Conservation (phyloP, 2,329 filamentous ascomycete genomes). For the Alternaria gaisen region DNA sequence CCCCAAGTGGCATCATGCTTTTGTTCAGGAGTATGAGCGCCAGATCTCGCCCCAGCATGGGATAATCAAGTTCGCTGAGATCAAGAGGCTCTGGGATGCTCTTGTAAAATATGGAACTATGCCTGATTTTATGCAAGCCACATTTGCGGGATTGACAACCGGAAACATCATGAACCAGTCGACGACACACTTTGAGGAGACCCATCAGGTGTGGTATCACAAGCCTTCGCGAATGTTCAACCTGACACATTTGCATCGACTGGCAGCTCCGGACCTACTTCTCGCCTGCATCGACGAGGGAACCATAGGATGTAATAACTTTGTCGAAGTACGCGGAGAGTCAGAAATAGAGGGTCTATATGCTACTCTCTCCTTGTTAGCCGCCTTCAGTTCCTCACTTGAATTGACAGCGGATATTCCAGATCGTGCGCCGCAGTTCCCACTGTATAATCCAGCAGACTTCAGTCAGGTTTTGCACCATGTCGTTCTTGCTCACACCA, state of each 20-base stretch:
- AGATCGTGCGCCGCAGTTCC: not conserved
- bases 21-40: slow-evolving; percentile 11
- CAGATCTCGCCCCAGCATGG: not conserved
- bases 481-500: slow-evolving; percentile 23
- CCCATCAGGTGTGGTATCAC: slow-evolving; percentile 19
- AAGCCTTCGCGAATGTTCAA: slow-evolving; percentile 31
- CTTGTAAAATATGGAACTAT: slow-evolving; percentile 11
- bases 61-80: not conserved
- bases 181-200: slow-evolving; percentile 9
- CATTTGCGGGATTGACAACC: slow-evolving; percentile 8
- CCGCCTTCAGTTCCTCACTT: slow-evolving; percentile 12
- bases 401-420: slow-evolving; percentile 2
- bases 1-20: slow-evolving; percentile 14
- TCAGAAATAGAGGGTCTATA: slow-evolving; percentile 26
- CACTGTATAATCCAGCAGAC: slow-evolving; percentile 22
- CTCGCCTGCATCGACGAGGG: slow-evolving; percentile 7
- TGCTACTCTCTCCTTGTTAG: slow-evolving; percentile 19
- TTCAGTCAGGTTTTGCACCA: slow-evolving; percentile 23
- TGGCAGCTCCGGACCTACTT: slow-evolving; percentile 10
- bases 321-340: slow-evolving; percentile 30
- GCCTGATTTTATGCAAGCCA: slow-evolving; percentile 9
- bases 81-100: slow-evolving; percentile 11
- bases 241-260: slow-evolving; percentile 25
- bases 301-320: slow-evolving; percentile 21
- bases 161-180: not conserved